Base-by-base conservation (phyloP, 2,329 filamentous ascomycete genomes). In the Ilyonectria sp. region DNA sequence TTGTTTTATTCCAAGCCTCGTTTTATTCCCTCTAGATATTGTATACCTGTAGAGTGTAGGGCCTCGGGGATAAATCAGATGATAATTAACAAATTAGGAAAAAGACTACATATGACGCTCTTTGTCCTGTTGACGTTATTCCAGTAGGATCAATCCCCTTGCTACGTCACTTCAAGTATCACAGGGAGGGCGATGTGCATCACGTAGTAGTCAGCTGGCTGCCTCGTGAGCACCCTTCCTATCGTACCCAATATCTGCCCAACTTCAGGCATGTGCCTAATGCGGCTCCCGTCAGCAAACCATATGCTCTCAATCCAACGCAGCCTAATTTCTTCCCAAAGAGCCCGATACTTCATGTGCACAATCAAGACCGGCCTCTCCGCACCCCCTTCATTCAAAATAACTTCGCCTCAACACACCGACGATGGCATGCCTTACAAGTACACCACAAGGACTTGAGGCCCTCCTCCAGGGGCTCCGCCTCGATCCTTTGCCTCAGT, bases 401-500 rank as follows among this genome's bases (percentile, higher is more conserved):
- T 13, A 59, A 43, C 4, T 60, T 26, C 33, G 21, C 33, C n/a
- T 21, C 44, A 37, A 35, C 46, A 17, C 9, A 53, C 35, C n/a
- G 6, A 15, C 17, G 11, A 67, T 67, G 65, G 54, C 54, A 4
- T 54, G 57, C 13, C 46, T 58, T 33, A 68, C 66, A 7, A 54
- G 31, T 21, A 65, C 63, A 6, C 31, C 64, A 17, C 44, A 33
- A 9, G 66, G 66, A n/a, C 61, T 68, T 17, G 55, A 66, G 23
- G 58, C 53, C 40, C 63, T 68, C 0, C 57, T 68, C 17, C 37
- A 62, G 37, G 63, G 57, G 11, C 47, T 68, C 2, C 66, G 62
- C 31, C 33, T 68, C 21, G 63, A 68, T 9, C 62, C 68, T 1
- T 37, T 69, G 33, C 68, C 68, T 1, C 11, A 63, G 17, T 56